Evolutionary conservation across 495 filamentous ascomycete genomes (phyloP).

Genomic region (Aspergillus incahuasiensis): DNA sequence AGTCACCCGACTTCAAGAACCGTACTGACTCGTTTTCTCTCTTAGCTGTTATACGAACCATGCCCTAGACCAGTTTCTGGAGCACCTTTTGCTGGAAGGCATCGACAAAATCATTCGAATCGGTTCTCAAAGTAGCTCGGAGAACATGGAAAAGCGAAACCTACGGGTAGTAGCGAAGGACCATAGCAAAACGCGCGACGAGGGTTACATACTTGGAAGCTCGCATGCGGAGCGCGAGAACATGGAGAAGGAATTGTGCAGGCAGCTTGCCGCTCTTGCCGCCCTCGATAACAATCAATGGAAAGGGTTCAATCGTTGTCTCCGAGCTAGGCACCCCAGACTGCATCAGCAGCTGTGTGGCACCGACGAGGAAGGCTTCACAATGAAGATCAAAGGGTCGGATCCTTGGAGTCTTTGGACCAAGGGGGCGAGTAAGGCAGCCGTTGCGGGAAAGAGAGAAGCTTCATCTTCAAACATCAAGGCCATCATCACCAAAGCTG

Average conservation of each 20-base stretch:
- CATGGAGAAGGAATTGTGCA: too few relatives aligned
- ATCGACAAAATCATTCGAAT: slow-evolving; percentile 64
- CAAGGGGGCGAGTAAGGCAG: too few relatives aligned
- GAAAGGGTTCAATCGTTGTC: too few relatives aligned
- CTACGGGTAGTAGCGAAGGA: slow-evolving; percentile 35
- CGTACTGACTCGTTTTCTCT: too few relatives aligned
- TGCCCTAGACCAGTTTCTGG: slow-evolving; percentile 67
- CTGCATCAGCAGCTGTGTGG: slow-evolving; percentile 22
- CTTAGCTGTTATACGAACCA: slow-evolving; percentile 76
- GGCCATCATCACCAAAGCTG: slow-evolving; percentile 17
- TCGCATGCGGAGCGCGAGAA: slow-evolving; percentile 12
- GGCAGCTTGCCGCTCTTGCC: slow-evolving; percentile 8
- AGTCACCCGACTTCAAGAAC: too few relatives aligned
- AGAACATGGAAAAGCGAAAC: slow-evolving; percentile 36
- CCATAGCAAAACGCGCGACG: slow-evolving; percentile 33
- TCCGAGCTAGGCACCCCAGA: too few relatives aligned
- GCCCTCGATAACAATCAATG: slow-evolving; percentile 12
- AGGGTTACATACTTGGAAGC: slow-evolving; percentile 25
- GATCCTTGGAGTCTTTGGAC: too few relatives aligned
- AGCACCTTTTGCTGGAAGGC: slow-evolving; percentile 53
- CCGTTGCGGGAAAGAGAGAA: slow-evolving; percentile 4
- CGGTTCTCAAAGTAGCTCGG: slow-evolving; percentile 60
- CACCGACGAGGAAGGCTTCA: slow-evolving; percentile 26
- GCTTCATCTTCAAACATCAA: slow-evolving; percentile 12
- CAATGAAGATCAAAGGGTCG: slow-evolving; percentile 20